phyloP scores from a whole-genome alignment of 352 stramenopile genomes.

The Phytophthora pseudosyringae region DNA sequence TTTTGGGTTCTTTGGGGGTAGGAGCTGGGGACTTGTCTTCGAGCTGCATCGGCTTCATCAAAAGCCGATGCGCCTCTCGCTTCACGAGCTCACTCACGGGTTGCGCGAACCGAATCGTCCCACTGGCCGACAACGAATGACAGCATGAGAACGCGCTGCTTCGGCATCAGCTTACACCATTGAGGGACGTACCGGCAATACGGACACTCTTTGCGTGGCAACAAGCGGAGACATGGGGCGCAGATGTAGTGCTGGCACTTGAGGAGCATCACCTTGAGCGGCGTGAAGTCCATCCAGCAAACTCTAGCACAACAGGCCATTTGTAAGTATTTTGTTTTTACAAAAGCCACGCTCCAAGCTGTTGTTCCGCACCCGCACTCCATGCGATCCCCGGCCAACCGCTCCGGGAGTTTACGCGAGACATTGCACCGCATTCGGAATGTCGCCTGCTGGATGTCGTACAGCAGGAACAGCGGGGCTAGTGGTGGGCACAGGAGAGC shows the following conservation, averaged over 20 bases:
- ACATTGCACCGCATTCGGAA: conserved; percentile 23
- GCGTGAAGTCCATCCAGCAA: conserved; percentile 33
- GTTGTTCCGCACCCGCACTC: conserved; percentile 30
- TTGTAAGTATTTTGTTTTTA: background rate
- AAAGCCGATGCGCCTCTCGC: conserved; percentile 20
- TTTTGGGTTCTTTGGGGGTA: background rate
- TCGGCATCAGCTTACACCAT: too few species aligned
- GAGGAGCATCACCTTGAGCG: conserved; percentile 29
- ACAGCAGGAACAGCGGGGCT: conserved; percentile 25
- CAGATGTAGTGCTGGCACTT: conserved; percentile 44
- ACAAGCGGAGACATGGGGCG: conserved; percentile 26
- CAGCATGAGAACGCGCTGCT: conserved; percentile 1
- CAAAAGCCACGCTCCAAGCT: background rate
- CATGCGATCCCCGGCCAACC: conserved; percentile 32
- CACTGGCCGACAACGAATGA: conserved; percentile 7
- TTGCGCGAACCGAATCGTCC: conserved; percentile 14
- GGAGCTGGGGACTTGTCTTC: conserved; percentile 11
- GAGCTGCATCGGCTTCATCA: conserved; percentile 12
- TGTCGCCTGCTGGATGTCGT: conserved; percentile 9
- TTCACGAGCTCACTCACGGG: conserved; percentile 25
- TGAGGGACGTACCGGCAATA: conserved; percentile 25
- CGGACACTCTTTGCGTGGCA: conserved; percentile 33
- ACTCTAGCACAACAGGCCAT: conserved; percentile 10
- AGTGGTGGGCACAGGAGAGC: background rate
- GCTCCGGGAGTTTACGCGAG: conserved; percentile 9